Evolutionary conservation across 768 basidiomycete species (phyloP).

Genomic region (Pleurotus tuoliensis): DNA sequence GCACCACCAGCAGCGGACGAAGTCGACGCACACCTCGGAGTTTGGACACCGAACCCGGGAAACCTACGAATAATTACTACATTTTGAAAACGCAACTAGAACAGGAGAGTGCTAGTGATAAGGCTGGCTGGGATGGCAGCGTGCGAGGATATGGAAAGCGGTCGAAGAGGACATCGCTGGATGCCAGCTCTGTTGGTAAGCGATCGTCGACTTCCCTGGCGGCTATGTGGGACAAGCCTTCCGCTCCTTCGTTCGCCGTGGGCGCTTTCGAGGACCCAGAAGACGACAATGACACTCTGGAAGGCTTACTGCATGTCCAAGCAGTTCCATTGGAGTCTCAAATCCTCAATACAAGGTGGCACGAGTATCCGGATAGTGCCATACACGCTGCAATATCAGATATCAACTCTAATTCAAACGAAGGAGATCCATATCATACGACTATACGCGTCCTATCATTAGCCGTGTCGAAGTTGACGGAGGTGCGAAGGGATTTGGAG

Average conservation of each 20-base stretch:
- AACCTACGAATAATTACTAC: constrained; percentile 52
- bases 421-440: constrained; percentile 50
- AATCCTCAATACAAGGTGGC: constrained; percentile 70
- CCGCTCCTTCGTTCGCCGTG: constrained; percentile 38
- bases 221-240: constrained; percentile 32
- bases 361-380: constrained; percentile 71
- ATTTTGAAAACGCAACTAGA: constrained; percentile 62
- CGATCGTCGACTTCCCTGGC: constrained; percentile 33
- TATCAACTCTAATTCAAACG: constrained; percentile 30
- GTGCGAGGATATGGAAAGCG: constrained; percentile 52
- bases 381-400: constrained; percentile 61
- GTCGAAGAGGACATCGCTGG: constrained; percentile 24
- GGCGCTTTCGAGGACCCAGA: constrained; percentile 27
- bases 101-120: constrained; percentile 28
- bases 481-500: constrained; percentile 61
- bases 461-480: constrained; percentile 55
- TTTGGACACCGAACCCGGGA: constrained; percentile 24
- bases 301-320: constrained; percentile 18
- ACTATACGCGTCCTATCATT: constrained; percentile 68
- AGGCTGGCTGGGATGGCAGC: constrained; percentile 43
- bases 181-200: constrained; percentile 15
- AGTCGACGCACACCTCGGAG: constrained; percentile 45
- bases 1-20: constrained; percentile 23
- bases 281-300: not conserved
- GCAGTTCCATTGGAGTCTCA: constrained; percentile 31